phyloP scores from a whole-genome alignment of 2,329 filamentous ascomycete genomes.

The Elsinoe necatrix region DNA sequence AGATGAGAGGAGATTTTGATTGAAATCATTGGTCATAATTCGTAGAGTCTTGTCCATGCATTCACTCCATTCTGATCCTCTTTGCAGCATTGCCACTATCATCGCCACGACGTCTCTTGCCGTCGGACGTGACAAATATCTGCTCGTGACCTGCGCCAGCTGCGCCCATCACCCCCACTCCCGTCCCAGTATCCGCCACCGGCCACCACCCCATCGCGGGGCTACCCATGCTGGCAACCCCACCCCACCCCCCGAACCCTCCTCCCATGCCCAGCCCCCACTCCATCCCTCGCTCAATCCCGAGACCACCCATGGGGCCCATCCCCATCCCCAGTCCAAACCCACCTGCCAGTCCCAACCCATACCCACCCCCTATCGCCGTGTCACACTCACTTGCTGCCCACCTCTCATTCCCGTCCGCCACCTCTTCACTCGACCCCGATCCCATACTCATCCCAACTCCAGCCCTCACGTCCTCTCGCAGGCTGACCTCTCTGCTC shows the following conservation, averaged over 20 bases:
- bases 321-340: neutral
- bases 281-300: neutral
- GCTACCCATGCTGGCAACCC: neutral
- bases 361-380: neutral
- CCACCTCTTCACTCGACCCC: no score
- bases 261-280: neutral
- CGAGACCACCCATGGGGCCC: neutral
- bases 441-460: no score
- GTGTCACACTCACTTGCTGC: neutral
- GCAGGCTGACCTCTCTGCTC: neutral
- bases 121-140: neutral
- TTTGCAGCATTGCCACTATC: neutral
- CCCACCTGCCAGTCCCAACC: neutral
- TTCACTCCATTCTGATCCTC: neutral
- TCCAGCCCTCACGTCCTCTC: neutral
- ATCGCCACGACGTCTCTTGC: neutral
- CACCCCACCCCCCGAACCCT: neutral
- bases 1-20: slow-evolving; percentile 26
- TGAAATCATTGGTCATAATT: slow-evolving; percentile 10
- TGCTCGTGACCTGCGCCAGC: neutral
- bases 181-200: neutral
- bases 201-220: neutral
- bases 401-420: no score
- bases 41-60: neutral
- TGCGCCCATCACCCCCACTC: neutral